A percentile compares a stretch with the other conserved stretches of the same genome.
These are phyloP conservation scores for Poa annua DNA, from an alignment of 176 grass and related monocot genomes.

Conservation along the genomic window DNA sequence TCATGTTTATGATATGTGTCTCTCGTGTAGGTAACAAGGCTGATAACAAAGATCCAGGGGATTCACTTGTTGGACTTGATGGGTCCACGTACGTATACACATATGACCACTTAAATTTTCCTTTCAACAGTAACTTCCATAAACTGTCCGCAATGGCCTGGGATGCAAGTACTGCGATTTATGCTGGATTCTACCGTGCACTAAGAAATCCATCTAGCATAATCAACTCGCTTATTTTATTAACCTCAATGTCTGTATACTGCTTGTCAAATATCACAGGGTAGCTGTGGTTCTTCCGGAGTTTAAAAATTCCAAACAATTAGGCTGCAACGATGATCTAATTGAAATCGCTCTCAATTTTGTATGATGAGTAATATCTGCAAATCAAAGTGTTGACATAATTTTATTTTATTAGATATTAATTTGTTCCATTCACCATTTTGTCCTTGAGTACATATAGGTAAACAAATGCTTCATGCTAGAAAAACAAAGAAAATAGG, in stretches of 20 bases:
- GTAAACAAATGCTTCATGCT: neutral
- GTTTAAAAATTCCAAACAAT: conserved; percentile 9
- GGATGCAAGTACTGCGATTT: neutral
- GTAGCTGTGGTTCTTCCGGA: neutral
- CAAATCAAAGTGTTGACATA: neutral
- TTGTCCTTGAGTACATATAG: neutral
- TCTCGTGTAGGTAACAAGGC: conserved; percentile 56
- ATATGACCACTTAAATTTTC: neutral
- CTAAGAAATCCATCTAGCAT: conserved; percentile 4
- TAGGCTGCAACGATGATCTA: neutral
- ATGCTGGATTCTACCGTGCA: conserved; percentile 19
- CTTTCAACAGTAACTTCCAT: neutral
- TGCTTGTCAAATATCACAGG: neutral
- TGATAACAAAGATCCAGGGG: conserved; percentile 82
- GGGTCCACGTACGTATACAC: conserved; percentile 83
- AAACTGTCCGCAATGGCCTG: neutral
- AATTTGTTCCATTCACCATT: conserved; percentile 12
- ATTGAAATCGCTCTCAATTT: neutral
- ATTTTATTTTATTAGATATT: neutral
- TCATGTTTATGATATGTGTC: conserved; percentile 31
- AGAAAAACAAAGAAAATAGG: neutral
- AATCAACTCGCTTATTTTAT: neutral
- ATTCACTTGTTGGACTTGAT: conserved; percentile 66
- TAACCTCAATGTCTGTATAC: neutral
- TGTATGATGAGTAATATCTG: conserved; percentile 24